Base-by-base conservation (phyloP, 1,139 yeast species). In the Hyphopichia wangnamkhiaoensis region DNA sequence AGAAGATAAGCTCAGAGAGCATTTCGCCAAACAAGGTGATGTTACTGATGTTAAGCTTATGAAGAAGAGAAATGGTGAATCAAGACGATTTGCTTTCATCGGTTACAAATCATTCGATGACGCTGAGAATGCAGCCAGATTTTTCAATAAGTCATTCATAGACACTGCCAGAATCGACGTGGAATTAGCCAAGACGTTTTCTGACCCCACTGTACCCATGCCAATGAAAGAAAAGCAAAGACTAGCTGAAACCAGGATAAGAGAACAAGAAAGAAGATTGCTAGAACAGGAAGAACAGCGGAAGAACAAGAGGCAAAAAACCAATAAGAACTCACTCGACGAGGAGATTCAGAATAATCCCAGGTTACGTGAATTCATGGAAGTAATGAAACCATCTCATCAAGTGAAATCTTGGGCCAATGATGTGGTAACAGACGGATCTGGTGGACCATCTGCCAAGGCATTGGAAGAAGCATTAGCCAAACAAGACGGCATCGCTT, bases 81-180 rank as follows among this genome's bases (percentile, higher is more conserved):
- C 96, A 12, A 79, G 99, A 62, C 73, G 95, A 49, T 94, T 94
- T 71, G 98, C 96, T 12, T 93, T 93, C 54, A 71, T 94, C 42
- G 99, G 99, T 0, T 93, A 77, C 61, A 84, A 80, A 53, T 72
- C 80, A 13, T 72, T 67, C 19, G 74, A 66, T 5, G 96, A 88
- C 55, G 98, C 98, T 0, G 79, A 74, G 38, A 76, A 72, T 35
- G 96, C 97, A 0, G 93, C 84, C 5, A 71, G 68, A 35, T 89
- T 77, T 61, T 93, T 86, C 62, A 71, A 94, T 63, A 75, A 78
- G 13, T 78, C 95, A 1, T 93, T 82, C 56, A 80, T 93, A 41
- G 95, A 89, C 52, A 90, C 97, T 0, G 75, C 95, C 2, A 79
- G 78, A 50, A 76, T 93, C 24, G 82, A 79, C 34, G 98, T 93